phyloP scores from a whole-genome alignment of 1,284 basidiomycete genomes.

The Melampsora americana region DNA sequence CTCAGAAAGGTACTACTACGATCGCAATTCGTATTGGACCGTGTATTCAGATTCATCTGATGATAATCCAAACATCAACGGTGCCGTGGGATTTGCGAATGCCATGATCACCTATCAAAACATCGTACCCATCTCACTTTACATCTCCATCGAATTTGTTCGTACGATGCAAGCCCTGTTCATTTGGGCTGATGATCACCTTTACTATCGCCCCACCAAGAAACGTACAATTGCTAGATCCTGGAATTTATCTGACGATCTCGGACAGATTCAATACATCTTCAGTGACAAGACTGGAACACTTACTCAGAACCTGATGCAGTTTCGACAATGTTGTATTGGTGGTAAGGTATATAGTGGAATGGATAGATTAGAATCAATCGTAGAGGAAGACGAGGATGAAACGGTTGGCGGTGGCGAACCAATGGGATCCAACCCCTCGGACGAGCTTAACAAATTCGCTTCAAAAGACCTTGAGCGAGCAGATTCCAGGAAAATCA shows the following conservation, averaged over 20 bases:
- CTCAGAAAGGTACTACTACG: conserved; percentile 71
- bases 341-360: conserved; percentile 76
- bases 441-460: neutral
- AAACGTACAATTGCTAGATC: conserved; percentile 69
- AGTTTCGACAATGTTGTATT: conserved; percentile 89
- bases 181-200: conserved; percentile 90
- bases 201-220: conserved; percentile 65
- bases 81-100: conserved; percentile 82
- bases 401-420: conserved; percentile 50
- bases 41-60: conserved; percentile 64
- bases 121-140: conserved; percentile 93
- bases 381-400: conserved; percentile 52
- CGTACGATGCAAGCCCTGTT: conserved; percentile 79
- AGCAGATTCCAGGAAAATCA: conserved; percentile 12
- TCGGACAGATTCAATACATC: conserved; percentile 91
- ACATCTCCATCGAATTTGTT: conserved; percentile 91
- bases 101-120: conserved; percentile 87
- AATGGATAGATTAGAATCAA: conserved; percentile 42
- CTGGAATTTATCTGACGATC: conserved; percentile 95
- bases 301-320: conserved; percentile 91
- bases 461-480: neutral
- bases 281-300: conserved; percentile 99
- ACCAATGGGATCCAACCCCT: neutral
- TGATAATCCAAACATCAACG: conserved; percentile 88
- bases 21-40: conserved; percentile 74